These are phyloP conservation scores for Cladosporium sp. DNA, from an alignment of 2,329 filamentous ascomycete species.

Conservation along the genomic window DNA sequence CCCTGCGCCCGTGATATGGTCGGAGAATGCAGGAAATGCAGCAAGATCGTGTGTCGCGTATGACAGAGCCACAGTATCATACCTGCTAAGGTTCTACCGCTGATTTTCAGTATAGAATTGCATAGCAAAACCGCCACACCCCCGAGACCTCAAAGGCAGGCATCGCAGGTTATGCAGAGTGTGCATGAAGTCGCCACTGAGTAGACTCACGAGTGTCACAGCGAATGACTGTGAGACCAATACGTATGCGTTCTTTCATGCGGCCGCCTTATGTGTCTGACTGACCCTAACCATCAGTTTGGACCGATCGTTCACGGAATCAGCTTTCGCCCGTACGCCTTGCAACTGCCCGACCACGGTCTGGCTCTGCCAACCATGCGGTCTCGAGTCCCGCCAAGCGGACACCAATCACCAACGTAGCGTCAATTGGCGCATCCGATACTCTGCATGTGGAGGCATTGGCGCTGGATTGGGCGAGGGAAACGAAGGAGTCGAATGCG, in stretches of 20 bases:
- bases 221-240: neutral
- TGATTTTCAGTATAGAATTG: constrained; percentile 66
- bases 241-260: neutral
- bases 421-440: constrained; percentile 88
- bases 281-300: constrained; percentile 6
- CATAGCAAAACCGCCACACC: constrained; percentile 76
- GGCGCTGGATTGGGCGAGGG: constrained; percentile 88
- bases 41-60: constrained; percentile 78
- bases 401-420: constrained; percentile 65
- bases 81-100: neutral
- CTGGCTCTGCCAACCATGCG: constrained; percentile 86
- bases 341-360: constrained; percentile 64
- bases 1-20: constrained; percentile 88
- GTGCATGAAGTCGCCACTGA: constrained; percentile 71
- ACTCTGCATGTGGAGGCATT: constrained; percentile 74
- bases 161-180: constrained; percentile 78
- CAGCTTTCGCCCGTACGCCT: constrained; percentile 53
- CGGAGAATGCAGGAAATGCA: constrained; percentile 75
- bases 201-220: constrained; percentile 15
- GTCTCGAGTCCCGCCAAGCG: constrained; percentile 63
- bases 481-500: constrained; percentile 84
- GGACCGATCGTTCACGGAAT: constrained; percentile 41
- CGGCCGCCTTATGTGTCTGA: neutral
- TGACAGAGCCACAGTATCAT: constrained; percentile 12
- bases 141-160: constrained; percentile 66